Base-by-base conservation (phyloP, 441 rosid species). In the Erodium trifolium region DNA sequence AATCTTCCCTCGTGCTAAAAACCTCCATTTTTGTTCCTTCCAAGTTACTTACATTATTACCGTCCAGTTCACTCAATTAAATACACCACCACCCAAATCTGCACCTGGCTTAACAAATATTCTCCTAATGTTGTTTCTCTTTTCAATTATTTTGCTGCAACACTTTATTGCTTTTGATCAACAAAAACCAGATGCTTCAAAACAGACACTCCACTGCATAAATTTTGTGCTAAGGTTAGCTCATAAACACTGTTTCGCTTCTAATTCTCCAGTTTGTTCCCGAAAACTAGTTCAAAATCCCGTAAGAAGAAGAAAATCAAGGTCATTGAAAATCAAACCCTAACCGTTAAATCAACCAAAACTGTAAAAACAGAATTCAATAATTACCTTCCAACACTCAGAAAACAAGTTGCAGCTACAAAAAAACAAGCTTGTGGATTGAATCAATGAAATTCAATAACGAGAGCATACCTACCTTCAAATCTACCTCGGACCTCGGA, bases 401-500 rank as follows among this genome's bases (percentile, higher is more conserved):
- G 35, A 47, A 41, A 67, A 17, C 60, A 72, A 76, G 69, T 29
- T 63, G 62, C 68, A 41, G 68, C 11, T 70, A 51, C 13, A 74
- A 67, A 74, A 43, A 53, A 47, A 23, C 67, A 82, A 73, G 79
- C 87, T 81, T 73, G 75, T 45, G 73, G 75, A 66, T 79, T 53
- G 69, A 82, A 84, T 78, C 80, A 76, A 72, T 67, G 71, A 68
- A 73, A 68, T 23, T 53, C 19, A 45, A 34, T 37, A 63, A 65
- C 49, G 19, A 0, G 43, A 62, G 12, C 66, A 60, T 35, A 57
- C 72, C 41, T 14, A 35, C 13, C 73, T 63, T 53, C 29, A 71
- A 75, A 80, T 75, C 76, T 71, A 78, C 85, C 79, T 78, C 37
- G 72, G 75, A 83, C 55, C 77, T 71, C 23, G 55, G 69, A 72